Conservation (phyloP, 2,329 filamentous ascomycete species). For the Knufia fluminis region DNA sequence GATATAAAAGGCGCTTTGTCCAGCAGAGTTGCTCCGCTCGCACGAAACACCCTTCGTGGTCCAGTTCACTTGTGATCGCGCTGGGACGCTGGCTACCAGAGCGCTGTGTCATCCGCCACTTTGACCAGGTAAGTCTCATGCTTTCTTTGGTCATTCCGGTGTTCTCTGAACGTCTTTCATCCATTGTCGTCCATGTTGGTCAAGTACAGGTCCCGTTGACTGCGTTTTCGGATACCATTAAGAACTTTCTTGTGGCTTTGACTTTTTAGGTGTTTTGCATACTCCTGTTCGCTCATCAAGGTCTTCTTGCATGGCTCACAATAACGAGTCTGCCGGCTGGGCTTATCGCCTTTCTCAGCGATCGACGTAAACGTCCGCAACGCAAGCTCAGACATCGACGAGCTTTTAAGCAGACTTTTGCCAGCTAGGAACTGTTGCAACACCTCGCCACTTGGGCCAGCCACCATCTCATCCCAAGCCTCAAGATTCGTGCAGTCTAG, state of each 20-base stretch:
- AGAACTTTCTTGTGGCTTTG: conserved; percentile 46
- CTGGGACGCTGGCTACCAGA: no score
- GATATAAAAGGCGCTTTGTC: no score
- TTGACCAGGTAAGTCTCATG: not conserved
- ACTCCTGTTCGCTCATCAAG: conserved; percentile 48
- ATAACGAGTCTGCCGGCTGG: conserved; percentile 42
- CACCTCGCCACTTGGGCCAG: conserved; percentile 54
- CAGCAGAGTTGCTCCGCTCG: no score
- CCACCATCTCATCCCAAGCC: conserved; percentile 55
- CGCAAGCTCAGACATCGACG: conserved; percentile 50
- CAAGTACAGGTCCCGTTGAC: not conserved
- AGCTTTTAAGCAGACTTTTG: conserved; percentile 44
- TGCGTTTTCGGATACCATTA: conserved; percentile 13
- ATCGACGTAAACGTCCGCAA: conserved; percentile 50
- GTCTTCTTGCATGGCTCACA: conserved; percentile 63
- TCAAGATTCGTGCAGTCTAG: conserved; percentile 67
- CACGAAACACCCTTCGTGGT: no score
- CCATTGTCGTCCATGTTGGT: not conserved
- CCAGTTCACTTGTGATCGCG: not conserved
- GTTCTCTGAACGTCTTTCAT: not conserved
- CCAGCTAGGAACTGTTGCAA: conserved; percentile 55
- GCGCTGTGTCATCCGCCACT: not conserved
- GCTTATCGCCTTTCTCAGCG: conserved; percentile 39
- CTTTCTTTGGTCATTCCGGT: not conserved
- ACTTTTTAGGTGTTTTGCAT: conserved; percentile 48